These are phyloP conservation scores for Dunaliella primolecta DNA, from an alignment of 139 green algal species.

Conservation along the genomic window DNA sequence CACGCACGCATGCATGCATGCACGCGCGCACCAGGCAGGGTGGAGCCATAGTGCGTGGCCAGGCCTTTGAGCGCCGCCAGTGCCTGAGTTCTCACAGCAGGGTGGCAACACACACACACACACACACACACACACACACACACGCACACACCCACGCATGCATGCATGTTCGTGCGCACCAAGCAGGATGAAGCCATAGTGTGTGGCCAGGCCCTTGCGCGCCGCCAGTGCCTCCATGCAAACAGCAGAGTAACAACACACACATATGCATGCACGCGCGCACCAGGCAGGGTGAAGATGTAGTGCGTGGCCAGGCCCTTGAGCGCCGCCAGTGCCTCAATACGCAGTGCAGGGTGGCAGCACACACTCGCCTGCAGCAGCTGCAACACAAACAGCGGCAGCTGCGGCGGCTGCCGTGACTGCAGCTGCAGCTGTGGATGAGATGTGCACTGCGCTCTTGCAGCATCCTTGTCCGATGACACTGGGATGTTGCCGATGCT, in stretches of 20 bases:
- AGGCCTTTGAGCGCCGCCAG: slow-evolving; percentile 42
- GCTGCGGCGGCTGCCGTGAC: slow-evolving; percentile 1
- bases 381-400: slow-evolving; percentile 11
- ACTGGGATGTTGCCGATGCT: background rate
- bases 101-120: background rate
- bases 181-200: slow-evolving; percentile 27
- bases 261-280: too few relatives aligned
- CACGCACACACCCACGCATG: background rate
- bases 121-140: background rate
- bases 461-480: background rate
- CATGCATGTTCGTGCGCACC: background rate
- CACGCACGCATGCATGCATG: background rate
- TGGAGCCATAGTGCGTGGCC: slow-evolving; percentile 27
- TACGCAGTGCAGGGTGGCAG: slow-evolving; percentile 19
- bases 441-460: slow-evolving; percentile 12
- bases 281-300: slow-evolving; percentile 26
- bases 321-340: slow-evolving; percentile 50
- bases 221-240: slow-evolving; percentile 48
- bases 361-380: background rate
- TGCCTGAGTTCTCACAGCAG: slow-evolving; percentile 38
- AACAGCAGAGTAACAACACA: slow-evolving; percentile 2
- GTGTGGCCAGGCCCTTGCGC: slow-evolving; percentile 34
- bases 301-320: slow-evolving; percentile 23
- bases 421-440: slow-evolving; percentile 24
- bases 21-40: background rate